Evolutionary conservation across 345 rosid species (phyloP), one percentile per base, ranked within the genome.

Genomic region (Rubroshorea leprosula): DNA sequence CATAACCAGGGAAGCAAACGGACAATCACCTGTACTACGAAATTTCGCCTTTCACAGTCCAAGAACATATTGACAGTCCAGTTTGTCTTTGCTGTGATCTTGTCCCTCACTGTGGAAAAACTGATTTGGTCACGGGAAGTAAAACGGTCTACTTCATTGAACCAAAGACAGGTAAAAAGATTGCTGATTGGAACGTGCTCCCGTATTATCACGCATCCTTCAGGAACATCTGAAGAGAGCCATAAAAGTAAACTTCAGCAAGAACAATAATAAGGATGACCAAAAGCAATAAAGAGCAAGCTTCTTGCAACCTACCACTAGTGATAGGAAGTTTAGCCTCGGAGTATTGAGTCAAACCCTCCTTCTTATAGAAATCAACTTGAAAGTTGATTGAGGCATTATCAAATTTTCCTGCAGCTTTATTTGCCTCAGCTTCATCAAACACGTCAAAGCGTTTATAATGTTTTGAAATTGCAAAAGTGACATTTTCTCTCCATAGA

Each of bases 91-190:
- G 81, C 86, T 2, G 60, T 68, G 19, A 94, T 73, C 78, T 85
- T 90, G 74, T 94, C 99, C 81, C 99, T 78, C 54, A 85, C 96
- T 0, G 77, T 90, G 53, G 97, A 81, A 71, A 90, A 94, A 80
- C 97, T 90, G 62, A 94, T 79, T 75, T 94, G 99, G 78, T 94
- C 99, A 75, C 99, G 80, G 0, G 97, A 80, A 61, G 99, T 94
- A 71, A 94, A 94, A 29, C 95, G 93, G 60, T 90, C 95, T 27
- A 94, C 97, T 79, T 94, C 99, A 54, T 90, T 84, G 81, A 80
- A 90, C 99, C 99, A 94, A 60, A 90, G 97, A 51, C 99, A 94
- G 46, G 89, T 73, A 48, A 94, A 84, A 57, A 90, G 90, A 76
- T 94, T 90, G 79, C 90, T 82, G 20, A 94, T 77, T 10, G 99